Conservation (phyloP, 257 asterid species). For the Rubia yunnanensis region DNA sequence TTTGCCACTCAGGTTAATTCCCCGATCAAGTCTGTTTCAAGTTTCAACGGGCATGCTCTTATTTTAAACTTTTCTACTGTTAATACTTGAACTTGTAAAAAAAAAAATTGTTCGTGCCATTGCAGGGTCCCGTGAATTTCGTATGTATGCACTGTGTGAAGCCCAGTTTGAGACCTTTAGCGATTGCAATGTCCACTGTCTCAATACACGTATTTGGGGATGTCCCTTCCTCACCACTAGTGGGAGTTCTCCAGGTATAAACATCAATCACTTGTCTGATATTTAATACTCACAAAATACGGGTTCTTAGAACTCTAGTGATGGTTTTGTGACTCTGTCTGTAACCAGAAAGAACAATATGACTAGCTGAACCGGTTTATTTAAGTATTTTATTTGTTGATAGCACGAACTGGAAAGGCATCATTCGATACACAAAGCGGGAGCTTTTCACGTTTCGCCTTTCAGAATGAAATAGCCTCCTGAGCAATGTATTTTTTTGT, state of each 20-base stretch:
- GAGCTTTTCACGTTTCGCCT: not conserved
- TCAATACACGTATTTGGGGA: constrained; percentile 84
- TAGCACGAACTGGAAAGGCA: no score
- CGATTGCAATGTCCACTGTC: constrained; percentile 86
- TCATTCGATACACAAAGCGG: no score
- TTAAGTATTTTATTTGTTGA: not conserved
- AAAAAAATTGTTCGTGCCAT: not conserved
- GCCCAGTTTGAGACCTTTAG: constrained; percentile 81
- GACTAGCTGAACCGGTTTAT: not conserved
- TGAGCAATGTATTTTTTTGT: not conserved
- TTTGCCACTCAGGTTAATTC: constrained; percentile 61
- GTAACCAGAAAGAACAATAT: not conserved
- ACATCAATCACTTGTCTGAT: not conserved
- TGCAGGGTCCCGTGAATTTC: constrained; percentile 89
- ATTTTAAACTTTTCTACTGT: not conserved
- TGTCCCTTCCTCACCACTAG: constrained; percentile 92
- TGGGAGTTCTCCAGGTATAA: constrained; percentile 81
- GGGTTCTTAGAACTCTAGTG: not conserved
- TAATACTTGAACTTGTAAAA: not conserved
- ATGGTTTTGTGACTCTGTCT: not conserved
- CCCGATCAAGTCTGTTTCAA: not conserved
- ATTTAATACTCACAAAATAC: no score
- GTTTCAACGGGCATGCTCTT: not conserved
- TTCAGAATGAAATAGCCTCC: not conserved
- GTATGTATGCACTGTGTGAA: constrained; percentile 79